Conservation (phyloP, 331 rosid species). For the Acacia pycnantha region DNA sequence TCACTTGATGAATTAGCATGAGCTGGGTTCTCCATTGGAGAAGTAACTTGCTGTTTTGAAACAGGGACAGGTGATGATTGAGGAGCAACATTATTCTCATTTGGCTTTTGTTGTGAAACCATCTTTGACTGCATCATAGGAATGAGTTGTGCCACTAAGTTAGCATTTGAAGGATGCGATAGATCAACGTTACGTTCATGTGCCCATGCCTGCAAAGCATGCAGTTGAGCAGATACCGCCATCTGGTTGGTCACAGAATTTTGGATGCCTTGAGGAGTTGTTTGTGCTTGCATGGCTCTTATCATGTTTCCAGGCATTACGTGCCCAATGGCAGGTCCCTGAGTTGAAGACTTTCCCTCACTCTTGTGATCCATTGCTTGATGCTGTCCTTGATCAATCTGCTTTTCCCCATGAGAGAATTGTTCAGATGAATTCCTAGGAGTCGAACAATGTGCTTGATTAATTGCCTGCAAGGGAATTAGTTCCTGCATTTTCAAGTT, state of each 20-base stretch:
- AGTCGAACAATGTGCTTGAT: conserved; percentile 78
- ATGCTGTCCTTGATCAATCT: conserved; percentile 71
- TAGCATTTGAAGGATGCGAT: conserved; percentile 78
- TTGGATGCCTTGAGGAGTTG: conserved; percentile 66
- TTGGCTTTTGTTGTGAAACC: conserved; percentile 63
- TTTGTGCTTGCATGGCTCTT: conserved; percentile 69
- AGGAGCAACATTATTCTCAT: conserved; percentile 59
- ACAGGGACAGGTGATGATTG: conserved; percentile 67
- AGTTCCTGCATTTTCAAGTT: conserved; percentile 84
- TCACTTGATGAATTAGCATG: conserved; percentile 89
- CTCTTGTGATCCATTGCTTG: conserved; percentile 63
- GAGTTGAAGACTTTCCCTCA: conserved; percentile 64
- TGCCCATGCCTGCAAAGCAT: conserved; percentile 94
- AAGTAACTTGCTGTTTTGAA: conserved; percentile 81
- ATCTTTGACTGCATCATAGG: conserved; percentile 83
- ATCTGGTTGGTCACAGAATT: conserved; percentile 69
- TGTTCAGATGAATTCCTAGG: conserved; percentile 67
- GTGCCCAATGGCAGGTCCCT: conserved; percentile 49
- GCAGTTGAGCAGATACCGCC: conserved; percentile 75
- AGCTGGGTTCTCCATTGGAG: conserved; percentile 73
- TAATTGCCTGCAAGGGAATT: conserved; percentile 59
- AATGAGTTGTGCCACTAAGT: conserved; percentile 77
- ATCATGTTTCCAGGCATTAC: conserved; percentile 59
- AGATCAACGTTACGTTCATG: conserved; percentile 84
- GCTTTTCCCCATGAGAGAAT: conserved; percentile 73